Percentiles rank a stretch among this genome's conserved stretches.
Evolutionary conservation across 805 yeast genomes (phyloP).

Genomic region (Wickerhamomyces xylosicus): DNA sequence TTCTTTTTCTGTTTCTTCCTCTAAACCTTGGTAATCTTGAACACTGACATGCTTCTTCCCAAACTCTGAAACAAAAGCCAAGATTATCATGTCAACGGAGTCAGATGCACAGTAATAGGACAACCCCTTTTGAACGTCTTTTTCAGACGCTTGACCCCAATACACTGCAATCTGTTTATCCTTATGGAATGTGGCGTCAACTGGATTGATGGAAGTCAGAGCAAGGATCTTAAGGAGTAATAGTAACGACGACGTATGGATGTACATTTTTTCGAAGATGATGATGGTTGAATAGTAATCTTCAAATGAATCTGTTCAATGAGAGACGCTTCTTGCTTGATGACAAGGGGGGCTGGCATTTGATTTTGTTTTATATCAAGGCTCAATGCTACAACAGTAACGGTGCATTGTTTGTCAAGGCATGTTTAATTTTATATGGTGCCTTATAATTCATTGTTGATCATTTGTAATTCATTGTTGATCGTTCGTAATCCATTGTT

Average conservation of each 20-base stretch:
- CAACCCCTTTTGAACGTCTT: conserved; percentile 31
- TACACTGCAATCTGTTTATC: conserved; percentile 40
- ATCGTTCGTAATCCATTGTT: too few species aligned
- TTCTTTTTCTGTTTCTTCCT: neutral
- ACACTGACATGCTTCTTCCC: conserved; percentile 5
- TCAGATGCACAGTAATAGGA: conserved; percentile 51
- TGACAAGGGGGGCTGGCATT: too few species aligned
- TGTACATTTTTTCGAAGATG: neutral
- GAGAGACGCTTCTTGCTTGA: too few species aligned
- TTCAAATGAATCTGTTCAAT: too few species aligned
- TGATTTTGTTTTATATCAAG: too few species aligned
- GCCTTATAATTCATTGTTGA: too few species aligned
- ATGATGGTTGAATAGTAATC: neutral
- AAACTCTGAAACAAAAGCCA: conserved; percentile 43
- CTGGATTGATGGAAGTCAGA: neutral
- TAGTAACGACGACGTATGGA: neutral
- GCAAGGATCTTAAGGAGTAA: neutral
- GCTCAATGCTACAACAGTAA: too few species aligned
- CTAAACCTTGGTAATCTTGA: conserved; percentile 5
- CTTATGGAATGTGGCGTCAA: neutral
- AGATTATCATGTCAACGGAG: conserved; percentile 59
- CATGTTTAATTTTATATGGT: too few species aligned
- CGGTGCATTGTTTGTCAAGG: too few species aligned
- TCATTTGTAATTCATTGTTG: too few species aligned
- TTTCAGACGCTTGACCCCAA: conserved; percentile 67